Evolutionary conservation across 805 yeast species (phyloP).

Genomic region (Kuraishia piskuri): DNA sequence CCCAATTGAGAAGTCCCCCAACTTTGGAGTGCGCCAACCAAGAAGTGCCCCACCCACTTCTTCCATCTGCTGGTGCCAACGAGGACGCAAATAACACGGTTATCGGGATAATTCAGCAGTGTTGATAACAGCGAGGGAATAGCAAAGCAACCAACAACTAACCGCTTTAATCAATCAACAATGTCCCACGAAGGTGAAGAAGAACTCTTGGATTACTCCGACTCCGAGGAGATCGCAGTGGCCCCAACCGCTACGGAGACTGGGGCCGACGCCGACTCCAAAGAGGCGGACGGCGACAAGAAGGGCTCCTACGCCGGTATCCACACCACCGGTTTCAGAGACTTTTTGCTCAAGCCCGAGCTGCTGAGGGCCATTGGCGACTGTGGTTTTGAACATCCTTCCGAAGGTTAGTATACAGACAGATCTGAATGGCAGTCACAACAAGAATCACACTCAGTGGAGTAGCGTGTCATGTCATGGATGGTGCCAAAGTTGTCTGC

Average conservation of each 20-base stretch:
- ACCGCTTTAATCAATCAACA: neutral
- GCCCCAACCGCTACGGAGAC: conserved; percentile 35
- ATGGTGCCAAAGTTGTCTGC: too few relatives aligned
- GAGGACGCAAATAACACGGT: too few relatives aligned
- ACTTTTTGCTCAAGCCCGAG: conserved; percentile 94
- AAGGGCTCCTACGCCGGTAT: conserved; percentile 98
- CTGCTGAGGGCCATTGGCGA: conserved; percentile 95
- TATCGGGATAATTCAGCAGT: too few relatives aligned
- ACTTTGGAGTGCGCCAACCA: too few relatives aligned
- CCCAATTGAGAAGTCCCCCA: too few relatives aligned
- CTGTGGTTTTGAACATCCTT: conserved; percentile 99
- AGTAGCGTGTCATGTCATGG: too few relatives aligned
- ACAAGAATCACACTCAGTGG: neutral
- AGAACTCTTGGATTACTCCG: conserved; percentile 98
- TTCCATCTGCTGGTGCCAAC: too few relatives aligned
- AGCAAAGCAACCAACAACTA: too few relatives aligned
- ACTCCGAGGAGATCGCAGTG: conserved; percentile 90
- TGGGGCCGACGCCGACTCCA: conserved; percentile 29
- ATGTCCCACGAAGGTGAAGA: conserved; percentile 98
- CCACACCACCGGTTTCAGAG: conserved; percentile 98
- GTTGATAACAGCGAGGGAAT: too few relatives aligned
- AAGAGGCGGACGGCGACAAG: conserved; percentile 61
- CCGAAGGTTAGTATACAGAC: conserved; percentile 76
- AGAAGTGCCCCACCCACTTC: too few relatives aligned
- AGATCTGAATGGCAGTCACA: neutral